Conservation (phyloP, 2,329 filamentous ascomycete genomes). For the Teratosphaeria nubilosa region DNA sequence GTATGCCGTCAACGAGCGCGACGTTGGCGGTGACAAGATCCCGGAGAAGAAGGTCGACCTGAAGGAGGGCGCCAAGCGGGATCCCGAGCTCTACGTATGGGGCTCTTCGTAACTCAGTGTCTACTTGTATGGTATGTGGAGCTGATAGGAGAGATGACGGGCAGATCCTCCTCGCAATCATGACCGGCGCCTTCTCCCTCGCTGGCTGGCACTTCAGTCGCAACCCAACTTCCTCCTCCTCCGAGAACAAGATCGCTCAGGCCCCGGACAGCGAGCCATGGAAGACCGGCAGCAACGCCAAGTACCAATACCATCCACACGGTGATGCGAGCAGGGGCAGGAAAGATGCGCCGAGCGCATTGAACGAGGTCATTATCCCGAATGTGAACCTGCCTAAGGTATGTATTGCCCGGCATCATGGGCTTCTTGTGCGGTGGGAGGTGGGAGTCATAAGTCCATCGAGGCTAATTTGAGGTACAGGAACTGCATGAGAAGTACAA, state of each 20-base stretch:
- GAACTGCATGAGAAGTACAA: conserved; percentile 94
- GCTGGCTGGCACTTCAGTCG: conserved; percentile 84
- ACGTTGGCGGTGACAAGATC: not conserved
- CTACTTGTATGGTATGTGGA: not conserved
- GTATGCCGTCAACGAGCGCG: not conserved
- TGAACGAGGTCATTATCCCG: conserved; percentile 91
- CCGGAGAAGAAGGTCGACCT: conserved; percentile 36
- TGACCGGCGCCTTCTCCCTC: conserved; percentile 77
- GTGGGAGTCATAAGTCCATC: not conserved
- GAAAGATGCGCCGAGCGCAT: conserved; percentile 84
- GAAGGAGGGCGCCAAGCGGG: conserved; percentile 55
- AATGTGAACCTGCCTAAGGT: conserved; percentile 89
- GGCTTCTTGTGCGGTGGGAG: not conserved
- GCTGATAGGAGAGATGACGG: not conserved
- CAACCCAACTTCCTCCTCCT: conserved; percentile 75
- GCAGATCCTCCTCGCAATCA: conserved; percentile 82
- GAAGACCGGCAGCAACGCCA: conserved; percentile 58
- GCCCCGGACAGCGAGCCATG: conserved; percentile 78
- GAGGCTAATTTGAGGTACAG: conserved; percentile 34
- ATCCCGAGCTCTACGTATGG: conserved; percentile 66
- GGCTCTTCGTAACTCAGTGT: not conserved
- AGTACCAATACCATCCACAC: conserved; percentile 62
- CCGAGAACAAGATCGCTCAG: conserved; percentile 67
- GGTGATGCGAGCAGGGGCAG: conserved; percentile 66
- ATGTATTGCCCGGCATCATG: conserved; percentile 21